Base-by-base conservation (phyloP, 108 stramenopile genomes). In the Skeletonema tropicum region DNA sequence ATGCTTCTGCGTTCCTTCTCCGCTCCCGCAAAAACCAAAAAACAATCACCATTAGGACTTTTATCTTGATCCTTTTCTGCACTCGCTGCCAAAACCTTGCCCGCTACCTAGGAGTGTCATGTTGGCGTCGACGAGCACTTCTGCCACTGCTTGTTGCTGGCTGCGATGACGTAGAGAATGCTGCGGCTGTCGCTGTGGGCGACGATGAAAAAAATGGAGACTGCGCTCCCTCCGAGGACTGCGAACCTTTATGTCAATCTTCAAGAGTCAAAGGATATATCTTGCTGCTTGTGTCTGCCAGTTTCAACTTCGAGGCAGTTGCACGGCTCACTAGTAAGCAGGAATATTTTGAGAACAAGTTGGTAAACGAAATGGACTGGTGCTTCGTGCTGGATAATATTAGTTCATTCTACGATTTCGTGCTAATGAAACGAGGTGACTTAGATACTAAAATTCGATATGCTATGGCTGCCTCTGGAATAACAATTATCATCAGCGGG, bases 241-340 rank as follows among this genome's bases (percentile, higher is more conserved):
- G 26, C 26, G 7, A 38, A 6, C 33, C 33, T 35, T 0, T 7
- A 1, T 87, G 85, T 77, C 84, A 83, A 64, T 86, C 86, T 8
- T 67, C 77, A 12, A 74, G 89, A 7, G 70, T 90, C 59, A 92
- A 89, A 66, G 89, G 92, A 42, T 92, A 92, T 65, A 73, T 92
- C 30, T 87, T 85, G 11, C 64, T 92, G 26, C 68, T 84, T 36
- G 61, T 89, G 7, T 83, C 88, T 13, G 75, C 80, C 35, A 41
- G 82, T 23, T 83, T 88, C 64, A 88, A 90, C 57, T 88, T 69
- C 67, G 55, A 79, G 61, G 75, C 83, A 5, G 83, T 83, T 55
- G 23, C 0, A 7, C 19, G 23, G 21, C 52, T 55, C 3, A 10
- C 38, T 23, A 60, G 68, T 33, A 72, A 77, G 42, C 1, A 73